Base-by-base conservation (phyloP, 2,329 filamentous ascomycete species). In the Zasmidium citrigriseum region DNA sequence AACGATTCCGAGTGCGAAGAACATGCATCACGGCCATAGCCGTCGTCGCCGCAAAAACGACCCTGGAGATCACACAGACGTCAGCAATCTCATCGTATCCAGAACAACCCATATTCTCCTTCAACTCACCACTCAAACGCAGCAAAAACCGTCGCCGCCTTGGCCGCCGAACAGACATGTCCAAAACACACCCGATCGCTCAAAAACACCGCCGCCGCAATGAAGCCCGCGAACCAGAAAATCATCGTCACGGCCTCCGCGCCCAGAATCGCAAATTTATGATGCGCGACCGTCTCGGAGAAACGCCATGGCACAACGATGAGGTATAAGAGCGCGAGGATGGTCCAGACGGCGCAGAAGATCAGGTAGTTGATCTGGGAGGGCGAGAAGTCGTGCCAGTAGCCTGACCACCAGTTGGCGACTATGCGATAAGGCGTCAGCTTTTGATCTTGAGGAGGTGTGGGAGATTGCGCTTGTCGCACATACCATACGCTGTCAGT, bases 151-250 rank as follows among this genome's bases (percentile, higher is more conserved):
- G 84, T 80, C 1, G 83, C 85, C 3, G 87, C 87, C 75, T 89
- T 85, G 9, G 83, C 76, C 11, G 83, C 77, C 46, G 80, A 78
- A 73, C 89, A 93, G 16, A 78, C 79, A 18, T 74, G 77, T 45
- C 79, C 78, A 45, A 77, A 79, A 69, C 85, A 87, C 57, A 82
- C 75, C 0, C 84, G 77, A 16, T 83, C 80, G 54, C 83, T 83
- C 57, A 91, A 75, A 55, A 80, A 80, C 20, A 86, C 87, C 0
- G 89, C 91, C 11, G 93, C 75, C 0, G 91, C 90, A 64, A 96
- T 87, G 68, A 91, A 89, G 5, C 91, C 91, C 0, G 89, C 87
- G 70, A 97, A 95, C 92, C 92, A 96, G 79, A 96, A 96, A 57
- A 96, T 81, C 77, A 89, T 87, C 10, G 90, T 95, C 22, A 95